A percentile compares a stretch with the other conserved stretches of the same genome.
phyloP scores from a whole-genome alignment of 208 protist genomes.

The Phytomonas sp. region DNA sequence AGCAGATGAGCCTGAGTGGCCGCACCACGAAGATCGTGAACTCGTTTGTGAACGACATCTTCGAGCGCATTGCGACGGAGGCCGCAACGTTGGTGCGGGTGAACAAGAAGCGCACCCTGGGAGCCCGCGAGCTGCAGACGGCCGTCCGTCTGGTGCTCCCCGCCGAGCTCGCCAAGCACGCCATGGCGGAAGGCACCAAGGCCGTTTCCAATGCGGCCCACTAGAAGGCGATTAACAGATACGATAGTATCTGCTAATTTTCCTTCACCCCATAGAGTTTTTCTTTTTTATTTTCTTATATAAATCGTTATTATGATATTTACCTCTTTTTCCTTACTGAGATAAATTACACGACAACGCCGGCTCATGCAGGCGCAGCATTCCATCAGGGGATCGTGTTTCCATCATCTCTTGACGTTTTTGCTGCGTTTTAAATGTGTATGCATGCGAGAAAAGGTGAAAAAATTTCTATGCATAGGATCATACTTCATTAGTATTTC shows the following conservation, averaged over 20 bases:
- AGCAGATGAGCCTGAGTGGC: slow-evolving; percentile 92
- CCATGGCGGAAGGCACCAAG: slow-evolving; percentile 97
- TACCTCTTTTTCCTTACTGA: slow-evolving; percentile 7
- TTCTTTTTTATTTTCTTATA: slow-evolving; percentile 8
- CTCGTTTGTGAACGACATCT: slow-evolving; percentile 97
- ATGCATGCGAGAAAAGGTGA: neutral
- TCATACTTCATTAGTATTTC: neutral
- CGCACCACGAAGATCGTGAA: slow-evolving; percentile 97
- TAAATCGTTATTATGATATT: slow-evolving; percentile 5
- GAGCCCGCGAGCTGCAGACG: slow-evolving; percentile 94
- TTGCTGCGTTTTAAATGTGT: neutral
- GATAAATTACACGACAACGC: neutral
- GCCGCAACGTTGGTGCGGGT: slow-evolving; percentile 88
- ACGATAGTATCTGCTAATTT: slow-evolving; percentile 5
- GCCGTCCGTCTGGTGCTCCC: slow-evolving; percentile 96
- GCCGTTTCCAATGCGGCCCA: slow-evolving; percentile 88
- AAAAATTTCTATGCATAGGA: neutral
- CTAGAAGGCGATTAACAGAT: neutral
- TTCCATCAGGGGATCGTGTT: neutral
- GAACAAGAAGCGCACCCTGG: slow-evolving; percentile 94
- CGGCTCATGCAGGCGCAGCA: neutral
- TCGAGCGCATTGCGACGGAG: slow-evolving; percentile 95
- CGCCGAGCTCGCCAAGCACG: slow-evolving; percentile 97
- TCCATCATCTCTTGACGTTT: neutral
- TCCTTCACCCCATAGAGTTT: slow-evolving; percentile 5